phyloP scores from a whole-genome alignment of 371 early-diverging fungal species.

The Thermomucor indicae-seudaticae region DNA sequence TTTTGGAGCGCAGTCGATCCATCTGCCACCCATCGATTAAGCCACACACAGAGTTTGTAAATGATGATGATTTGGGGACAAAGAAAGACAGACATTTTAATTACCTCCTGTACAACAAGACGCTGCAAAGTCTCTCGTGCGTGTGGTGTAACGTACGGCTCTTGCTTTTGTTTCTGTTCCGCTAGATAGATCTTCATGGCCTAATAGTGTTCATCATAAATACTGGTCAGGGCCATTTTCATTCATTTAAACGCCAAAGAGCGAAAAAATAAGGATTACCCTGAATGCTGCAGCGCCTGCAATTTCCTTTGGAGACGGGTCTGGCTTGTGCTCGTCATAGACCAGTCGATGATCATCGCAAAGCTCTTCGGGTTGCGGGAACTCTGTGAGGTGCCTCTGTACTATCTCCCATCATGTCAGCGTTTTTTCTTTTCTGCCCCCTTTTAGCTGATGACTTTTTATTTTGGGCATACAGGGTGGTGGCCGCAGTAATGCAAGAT shows the following conservation, averaged over 20 bases:
- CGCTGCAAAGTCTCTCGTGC: slow-evolving; percentile 18
- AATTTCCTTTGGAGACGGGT: slow-evolving; percentile 28
- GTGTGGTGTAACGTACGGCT: slow-evolving; percentile 21
- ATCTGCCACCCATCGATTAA: background rate
- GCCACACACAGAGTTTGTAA: no score
- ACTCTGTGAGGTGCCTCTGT: slow-evolving; percentile 17
- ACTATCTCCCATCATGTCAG: slow-evolving; percentile 2
- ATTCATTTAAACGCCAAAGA: no score
- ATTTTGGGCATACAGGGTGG: slow-evolving; percentile 23
- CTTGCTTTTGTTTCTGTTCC: slow-evolving; percentile 13
- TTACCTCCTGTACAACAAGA: slow-evolving; percentile 23
- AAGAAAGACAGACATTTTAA: background rate
- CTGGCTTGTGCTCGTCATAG: slow-evolving; percentile 21
- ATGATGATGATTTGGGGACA: no score
- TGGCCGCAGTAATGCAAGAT: slow-evolving; percentile 36
- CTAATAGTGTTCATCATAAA: slow-evolving; percentile 7
- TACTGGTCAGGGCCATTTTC: background rate
- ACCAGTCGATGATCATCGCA: slow-evolving; percentile 36
- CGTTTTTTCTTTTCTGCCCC: background rate
- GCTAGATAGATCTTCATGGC: slow-evolving; percentile 32
- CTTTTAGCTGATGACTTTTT: background rate
- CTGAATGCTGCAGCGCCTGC: slow-evolving; percentile 65
- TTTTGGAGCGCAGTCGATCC: background rate
- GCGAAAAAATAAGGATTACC: no score
- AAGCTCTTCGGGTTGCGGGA: slow-evolving; percentile 38